Base-by-base conservation (phyloP, 305 asterid genomes). In the Fraxinus baroniana region DNA sequence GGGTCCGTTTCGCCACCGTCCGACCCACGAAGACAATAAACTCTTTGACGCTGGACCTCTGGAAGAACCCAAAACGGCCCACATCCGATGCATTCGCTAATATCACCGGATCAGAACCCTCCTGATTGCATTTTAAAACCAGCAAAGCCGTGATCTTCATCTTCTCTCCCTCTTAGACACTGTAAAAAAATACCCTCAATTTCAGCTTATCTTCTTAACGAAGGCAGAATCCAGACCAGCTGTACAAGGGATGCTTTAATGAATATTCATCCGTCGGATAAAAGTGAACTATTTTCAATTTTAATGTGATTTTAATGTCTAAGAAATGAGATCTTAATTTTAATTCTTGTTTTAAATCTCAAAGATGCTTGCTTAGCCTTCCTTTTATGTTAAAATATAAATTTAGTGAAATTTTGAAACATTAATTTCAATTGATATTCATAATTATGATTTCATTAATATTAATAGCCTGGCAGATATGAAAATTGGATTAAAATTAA, bases 1-100 rank as follows among this genome's bases (percentile, higher is more conserved):
- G 89, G 36, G 86, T 86, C 37, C 91, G 83, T 76, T 84, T 85
- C n/a, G 91, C 92, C 55, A 89, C 89, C 44, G 91, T 88, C 71
- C 91, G 87, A 72, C 87, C 89, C 26, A 89, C 85, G 75, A 89
- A 89, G 68, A 84, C 85, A 15, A 89, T 82, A 83, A 89, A 89
- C 80, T 89, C 90, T 84, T 76, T 87, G 41, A 88, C 91, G 82
- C 89, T 88, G 15, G 91, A 60, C 84, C 88, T 83, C 87, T 89
- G 92, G 76, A 89, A 89, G 78, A 83, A 89, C 9, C 91, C 91
- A 37, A 89, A 89, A 75, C 74, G 88, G 82, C 83, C 88, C 71
- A 89, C 84, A 49, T 89, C 92, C 33, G 79, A 74, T 35, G 92
- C 87, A 79, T 85, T 89, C 2, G 88, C 87, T 74, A 89, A 81